These are phyloP conservation scores for Aspergillus fischeri DNA, from an alignment of 2,329 filamentous ascomycete species.

Conservation along the genomic window DNA sequence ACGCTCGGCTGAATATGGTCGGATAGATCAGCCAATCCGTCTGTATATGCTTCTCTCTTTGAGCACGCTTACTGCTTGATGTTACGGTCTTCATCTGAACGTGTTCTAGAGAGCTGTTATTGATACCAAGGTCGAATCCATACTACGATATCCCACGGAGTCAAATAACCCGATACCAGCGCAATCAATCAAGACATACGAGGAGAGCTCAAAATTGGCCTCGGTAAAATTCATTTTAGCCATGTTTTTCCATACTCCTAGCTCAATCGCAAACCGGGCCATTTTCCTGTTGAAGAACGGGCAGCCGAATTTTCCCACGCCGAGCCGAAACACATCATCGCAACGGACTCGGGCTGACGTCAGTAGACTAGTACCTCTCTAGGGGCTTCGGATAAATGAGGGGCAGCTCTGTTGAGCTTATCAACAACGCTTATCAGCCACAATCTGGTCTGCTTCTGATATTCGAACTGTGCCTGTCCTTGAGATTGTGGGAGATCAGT, in stretches of 20 bases:
- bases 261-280: background rate
- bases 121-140: background rate
- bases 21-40: background rate
- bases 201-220: background rate
- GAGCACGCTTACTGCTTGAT: background rate
- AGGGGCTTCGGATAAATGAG: background rate
- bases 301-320: background rate
- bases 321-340: background rate
- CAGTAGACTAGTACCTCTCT: background rate
- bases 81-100: background rate
- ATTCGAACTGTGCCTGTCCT: background rate
- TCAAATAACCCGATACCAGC: background rate
- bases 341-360: slow-evolving; percentile 1
- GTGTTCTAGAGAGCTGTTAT: background rate
- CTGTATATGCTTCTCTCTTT: background rate
- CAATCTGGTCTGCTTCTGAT: background rate
- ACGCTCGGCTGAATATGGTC: background rate
- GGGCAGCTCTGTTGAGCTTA: background rate
- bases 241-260: background rate
- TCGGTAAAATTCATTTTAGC: slow-evolving; percentile 3
- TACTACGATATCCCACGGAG: background rate
- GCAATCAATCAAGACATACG: background rate
- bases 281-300: background rate
- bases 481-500: background rate
- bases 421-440: background rate